Conservation (phyloP, 140 eudicot species). For the Ambrosia hybrid region DNA sequence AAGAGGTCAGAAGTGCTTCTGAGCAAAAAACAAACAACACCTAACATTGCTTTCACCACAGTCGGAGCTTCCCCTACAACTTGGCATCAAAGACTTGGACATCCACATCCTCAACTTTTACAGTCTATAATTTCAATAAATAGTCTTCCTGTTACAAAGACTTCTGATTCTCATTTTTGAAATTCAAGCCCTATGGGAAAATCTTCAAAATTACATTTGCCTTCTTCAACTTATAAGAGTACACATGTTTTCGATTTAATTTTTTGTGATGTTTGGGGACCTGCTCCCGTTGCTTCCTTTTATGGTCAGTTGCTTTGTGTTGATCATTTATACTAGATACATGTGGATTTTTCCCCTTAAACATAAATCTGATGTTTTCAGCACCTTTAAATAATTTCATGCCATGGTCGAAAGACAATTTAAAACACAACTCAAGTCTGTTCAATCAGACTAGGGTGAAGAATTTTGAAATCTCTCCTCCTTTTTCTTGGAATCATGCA, state of each 20-base stretch:
- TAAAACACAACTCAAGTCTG: no score
- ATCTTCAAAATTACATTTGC: neutral
- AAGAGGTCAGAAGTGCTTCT: no score
- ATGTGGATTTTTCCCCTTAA: no score
- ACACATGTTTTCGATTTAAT: no score
- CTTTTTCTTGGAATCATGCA: neutral
- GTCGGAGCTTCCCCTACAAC: neutral
- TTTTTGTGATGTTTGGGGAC: no score
- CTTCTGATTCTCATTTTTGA: neutral
- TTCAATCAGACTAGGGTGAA: no score
- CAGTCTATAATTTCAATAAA: conserved; percentile 6
- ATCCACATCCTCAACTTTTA: conserved; percentile 1
- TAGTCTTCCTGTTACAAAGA: neutral
- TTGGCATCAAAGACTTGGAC: conserved; percentile 8
- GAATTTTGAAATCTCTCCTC: no score
- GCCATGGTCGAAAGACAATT: no score
- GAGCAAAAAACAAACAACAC: no score
- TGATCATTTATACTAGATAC: neutral
- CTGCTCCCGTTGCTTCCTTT: neutral
- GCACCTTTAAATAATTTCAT: no score
- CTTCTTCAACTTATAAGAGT: neutral
- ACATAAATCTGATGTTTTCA: no score
- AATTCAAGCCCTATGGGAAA: conserved; percentile 7
- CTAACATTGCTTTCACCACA: neutral
- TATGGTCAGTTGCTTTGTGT: neutral